Evolutionary conservation across 805 yeast species (phyloP).

Genomic region (Suhomyces pyralidae): DNA sequence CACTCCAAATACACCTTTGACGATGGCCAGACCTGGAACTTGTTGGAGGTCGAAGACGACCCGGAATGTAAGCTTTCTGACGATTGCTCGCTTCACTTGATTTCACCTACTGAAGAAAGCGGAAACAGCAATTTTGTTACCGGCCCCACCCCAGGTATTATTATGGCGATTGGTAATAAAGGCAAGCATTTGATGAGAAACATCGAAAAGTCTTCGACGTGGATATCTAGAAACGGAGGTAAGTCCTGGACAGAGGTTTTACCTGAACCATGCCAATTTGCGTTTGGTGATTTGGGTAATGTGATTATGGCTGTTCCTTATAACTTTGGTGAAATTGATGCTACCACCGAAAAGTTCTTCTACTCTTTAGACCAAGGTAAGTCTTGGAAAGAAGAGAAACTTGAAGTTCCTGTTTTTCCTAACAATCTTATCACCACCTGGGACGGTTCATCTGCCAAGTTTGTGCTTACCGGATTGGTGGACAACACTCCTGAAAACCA

Average conservation of each 20-base stretch:
- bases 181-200: conserved; percentile 23
- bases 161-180: conserved; percentile 30
- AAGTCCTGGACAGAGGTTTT: conserved; percentile 60
- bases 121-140: conserved; percentile 44
- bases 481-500: conserved; percentile 11
- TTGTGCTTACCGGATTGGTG: conserved; percentile 48
- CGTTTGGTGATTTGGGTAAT: conserved; percentile 79
- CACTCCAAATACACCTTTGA: conserved; percentile 45
- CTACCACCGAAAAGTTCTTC: conserved; percentile 28
- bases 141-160: conserved; percentile 54
- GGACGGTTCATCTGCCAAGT: conserved; percentile 66
- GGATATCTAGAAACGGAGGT: conserved; percentile 75
- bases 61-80: conserved; percentile 40
- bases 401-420: conserved; percentile 45
- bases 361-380: conserved; percentile 75
- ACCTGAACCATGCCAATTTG: conserved; percentile 50
- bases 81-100: conserved; percentile 48
- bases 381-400: conserved; percentile 53
- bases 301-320: conserved; percentile 59
- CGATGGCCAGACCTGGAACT: conserved; percentile 54
- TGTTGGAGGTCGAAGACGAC: conserved; percentile 45
- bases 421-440: conserved; percentile 50
- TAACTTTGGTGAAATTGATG: conserved; percentile 19
- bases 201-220: conserved; percentile 41
- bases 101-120: conserved; percentile 28